phyloP scores from a whole-genome alignment of 805 yeast species.

The Yarrowia alimentaria region DNA sequence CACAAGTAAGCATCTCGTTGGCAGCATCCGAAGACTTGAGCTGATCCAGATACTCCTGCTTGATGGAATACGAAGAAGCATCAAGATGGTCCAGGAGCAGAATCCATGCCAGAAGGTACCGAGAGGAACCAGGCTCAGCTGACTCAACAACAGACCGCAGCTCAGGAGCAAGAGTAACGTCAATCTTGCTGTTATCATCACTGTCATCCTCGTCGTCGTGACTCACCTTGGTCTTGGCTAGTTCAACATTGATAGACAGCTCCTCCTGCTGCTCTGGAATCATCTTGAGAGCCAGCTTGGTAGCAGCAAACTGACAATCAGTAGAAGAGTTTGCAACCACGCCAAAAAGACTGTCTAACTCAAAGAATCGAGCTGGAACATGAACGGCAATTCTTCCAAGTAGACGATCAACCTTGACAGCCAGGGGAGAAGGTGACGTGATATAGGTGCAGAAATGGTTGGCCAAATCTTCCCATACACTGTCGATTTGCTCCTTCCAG shows the following conservation, averaged over 20 bases:
- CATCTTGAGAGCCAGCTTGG: conserved; percentile 32
- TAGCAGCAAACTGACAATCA: conserved; percentile 29
- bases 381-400: conserved; percentile 19
- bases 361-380: conserved; percentile 10
- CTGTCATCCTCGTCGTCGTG: conserved; percentile 28
- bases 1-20: conserved; percentile 14
- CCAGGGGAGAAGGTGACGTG: conserved; percentile 18
- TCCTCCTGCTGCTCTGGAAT: conserved; percentile 33
- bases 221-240: conserved; percentile 41
- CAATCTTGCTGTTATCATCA: conserved; percentile 36
- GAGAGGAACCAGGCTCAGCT: conserved; percentile 16
- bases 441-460: conserved; percentile 9
- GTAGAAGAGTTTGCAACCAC: conserved; percentile 17
- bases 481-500: conserved; percentile 22
- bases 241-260: conserved; percentile 43
- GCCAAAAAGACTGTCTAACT: conserved; percentile 4
- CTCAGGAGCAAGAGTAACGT: conserved; percentile 15
- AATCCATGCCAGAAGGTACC: conserved; percentile 21
- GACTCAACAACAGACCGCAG: conserved; percentile 21
- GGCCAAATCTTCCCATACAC: conserved; percentile 24
- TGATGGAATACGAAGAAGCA: conserved; percentile 18
- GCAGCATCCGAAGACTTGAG: conserved; percentile 7
- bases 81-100: conserved; percentile 21
- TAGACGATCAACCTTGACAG: conserved; percentile 23
- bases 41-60: conserved; percentile 26